Percentiles rank a stretch among this genome's conserved stretches.
Evolutionary conservation across 2,329 filamentous ascomycete species (phyloP).

Genomic region (Ceratocystis papillata): DNA sequence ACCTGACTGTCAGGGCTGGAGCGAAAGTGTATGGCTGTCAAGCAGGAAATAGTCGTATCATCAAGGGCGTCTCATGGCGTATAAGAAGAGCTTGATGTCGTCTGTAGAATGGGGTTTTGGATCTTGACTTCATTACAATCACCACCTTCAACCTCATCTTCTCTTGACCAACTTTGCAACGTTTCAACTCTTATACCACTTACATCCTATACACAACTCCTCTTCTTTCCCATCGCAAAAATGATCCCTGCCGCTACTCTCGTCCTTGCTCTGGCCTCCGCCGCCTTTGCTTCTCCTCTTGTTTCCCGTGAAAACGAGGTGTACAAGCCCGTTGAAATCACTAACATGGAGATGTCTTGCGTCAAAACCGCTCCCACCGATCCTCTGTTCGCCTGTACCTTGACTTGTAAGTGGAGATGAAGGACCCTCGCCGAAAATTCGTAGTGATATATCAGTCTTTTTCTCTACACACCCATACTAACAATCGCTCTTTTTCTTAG

Average conservation of each 20-base stretch:
- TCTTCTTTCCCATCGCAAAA: background rate
- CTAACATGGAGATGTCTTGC: slow-evolving; percentile 15
- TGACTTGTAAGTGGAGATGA: slow-evolving; percentile 17
- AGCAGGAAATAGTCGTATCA: background rate
- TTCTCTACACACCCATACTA: background rate
- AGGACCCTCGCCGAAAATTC: too few species aligned
- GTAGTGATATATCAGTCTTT: background rate
- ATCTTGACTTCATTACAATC: background rate
- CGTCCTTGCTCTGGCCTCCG: slow-evolving; percentile 14
- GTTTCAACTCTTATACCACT: background rate
- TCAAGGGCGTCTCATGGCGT: background rate
- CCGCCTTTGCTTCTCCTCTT: slow-evolving; percentile 14
- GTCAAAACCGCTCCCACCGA: background rate
- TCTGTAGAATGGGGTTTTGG: background rate
- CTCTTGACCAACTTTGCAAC: background rate
- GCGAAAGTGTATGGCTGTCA: background rate
- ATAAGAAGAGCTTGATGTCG: background rate
- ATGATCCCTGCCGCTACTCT: slow-evolving; percentile 1
- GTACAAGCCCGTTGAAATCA: slow-evolving; percentile 13
- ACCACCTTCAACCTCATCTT: background rate
- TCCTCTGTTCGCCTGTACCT: slow-evolving; percentile 16
- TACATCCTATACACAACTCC: background rate
- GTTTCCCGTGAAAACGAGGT: background rate
- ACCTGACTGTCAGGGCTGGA: background rate
- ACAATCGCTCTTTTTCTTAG: slow-evolving; percentile 10